Base-by-base conservation (phyloP, 345 rosid genomes). In the Geranium rotundifolium region DNA sequence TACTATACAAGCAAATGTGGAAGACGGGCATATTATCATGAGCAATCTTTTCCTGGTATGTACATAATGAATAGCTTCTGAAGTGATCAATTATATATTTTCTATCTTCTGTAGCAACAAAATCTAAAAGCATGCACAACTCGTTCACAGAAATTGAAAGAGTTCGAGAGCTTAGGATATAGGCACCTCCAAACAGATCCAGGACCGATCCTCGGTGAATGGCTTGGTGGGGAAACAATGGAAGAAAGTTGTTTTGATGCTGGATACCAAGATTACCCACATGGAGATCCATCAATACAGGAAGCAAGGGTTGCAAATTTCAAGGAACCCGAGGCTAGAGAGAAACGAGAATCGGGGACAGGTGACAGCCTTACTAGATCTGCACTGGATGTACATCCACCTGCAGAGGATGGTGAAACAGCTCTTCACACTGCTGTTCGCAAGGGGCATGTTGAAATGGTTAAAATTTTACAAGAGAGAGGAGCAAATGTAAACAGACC, bases 111-210 rank as follows among this genome's bases (percentile, higher is more conserved):
- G 12, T 2, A n/a, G 49, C n/a, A 65, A 37, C 20, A 57, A 12
- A 52, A 69, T 60, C 65, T 79, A 31, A 76, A 61, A 15, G 31
- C 68, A 39, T 67, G 56, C 79, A 59, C 54, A 63, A 58, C 29
- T 17, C 57, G 34, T 64, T 59, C 27, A 46, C 85, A 92, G 98
- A 92, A 82, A 68, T 72, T 79, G 70, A 75, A 79, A 67, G 82
- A 67, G 29, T 71, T 65, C 65, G 87, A 78, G 49, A 75, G 76
- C 64, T 67, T 62, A 52, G 76, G 75, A 61, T 72, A 65, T 65
- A 72, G 70, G 30, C 39, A 64, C 72, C 73, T 71, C 59, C 65
- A 59, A 54, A 59, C 37, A 39, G 81, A 71, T 73, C 77, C 70
- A 56, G 76, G 69, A 31, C 56, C 29, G 6, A 66, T 68, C 66